Percentiles rank a stretch among this genome's conserved stretches.
phyloP scores from a whole-genome alignment of 2,329 filamentous ascomycete genomes.

The Penicillium brevicompactum region DNA sequence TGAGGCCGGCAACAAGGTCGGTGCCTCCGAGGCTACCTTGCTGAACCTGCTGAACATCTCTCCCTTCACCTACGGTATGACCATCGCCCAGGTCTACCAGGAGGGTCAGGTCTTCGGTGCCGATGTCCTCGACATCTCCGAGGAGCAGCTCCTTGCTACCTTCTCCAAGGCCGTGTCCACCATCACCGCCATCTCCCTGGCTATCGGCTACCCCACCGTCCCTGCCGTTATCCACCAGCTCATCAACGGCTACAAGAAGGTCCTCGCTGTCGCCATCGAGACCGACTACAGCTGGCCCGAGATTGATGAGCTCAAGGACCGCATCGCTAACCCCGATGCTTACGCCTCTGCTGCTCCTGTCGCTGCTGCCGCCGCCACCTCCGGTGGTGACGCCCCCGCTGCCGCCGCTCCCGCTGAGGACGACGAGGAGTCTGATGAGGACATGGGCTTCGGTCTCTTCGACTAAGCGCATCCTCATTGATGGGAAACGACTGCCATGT shows the following conservation, averaged over 20 bases:
- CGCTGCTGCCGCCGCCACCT: conserved; percentile 59
- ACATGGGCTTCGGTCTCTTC: conserved; percentile 77
- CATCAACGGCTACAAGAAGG: conserved; percentile 98
- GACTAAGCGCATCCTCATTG: conserved; percentile 50
- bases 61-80: conserved; percentile 99
- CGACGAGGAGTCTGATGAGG: conserved; percentile 66
- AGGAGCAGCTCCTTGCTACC: conserved; percentile 86
- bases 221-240: conserved; percentile 95
- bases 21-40: conserved; percentile 96
- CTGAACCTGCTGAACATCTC: conserved; percentile 99
- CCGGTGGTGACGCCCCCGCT: conserved; percentile 54
- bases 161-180: conserved; percentile 81
- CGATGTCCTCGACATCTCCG: conserved; percentile 86
- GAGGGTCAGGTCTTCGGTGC: conserved; percentile 89
- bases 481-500: conserved; percentile 39
- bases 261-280: conserved; percentile 79
- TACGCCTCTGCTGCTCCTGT: conserved; percentile 83
- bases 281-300: conserved; percentile 93
- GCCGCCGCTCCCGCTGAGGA: conserved; percentile 63
- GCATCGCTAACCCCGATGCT: conserved; percentile 97
- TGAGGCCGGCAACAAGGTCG: conserved; percentile 90
- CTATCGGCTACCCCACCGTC: conserved; percentile 90
- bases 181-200: conserved; percentile 89
- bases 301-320: conserved; percentile 98
- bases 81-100: conserved; percentile 95